Percentiles rank a stretch among this genome's conserved stretches.
Evolutionary conservation across 2,329 filamentous ascomycete genomes (phyloP).

Genomic region (Fusarium sarcochroum): DNA sequence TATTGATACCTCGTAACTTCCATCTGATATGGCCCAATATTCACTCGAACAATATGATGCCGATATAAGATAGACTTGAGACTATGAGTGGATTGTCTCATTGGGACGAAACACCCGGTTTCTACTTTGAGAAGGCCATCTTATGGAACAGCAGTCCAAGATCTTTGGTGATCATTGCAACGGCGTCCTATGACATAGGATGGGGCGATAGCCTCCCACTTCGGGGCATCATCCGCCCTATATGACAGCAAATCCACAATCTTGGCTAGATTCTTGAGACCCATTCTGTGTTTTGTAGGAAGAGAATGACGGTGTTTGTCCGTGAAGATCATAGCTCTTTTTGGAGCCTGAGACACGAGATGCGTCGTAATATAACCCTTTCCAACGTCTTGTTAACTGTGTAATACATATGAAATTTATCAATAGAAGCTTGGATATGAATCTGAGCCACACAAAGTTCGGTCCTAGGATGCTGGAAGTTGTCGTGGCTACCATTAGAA

Average conservation of each 20-base stretch:
- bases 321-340: background rate
- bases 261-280: background rate
- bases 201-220: background rate
- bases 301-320: background rate
- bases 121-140: background rate
- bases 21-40: slow-evolving; percentile 8
- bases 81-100: background rate
- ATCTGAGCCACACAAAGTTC: background rate
- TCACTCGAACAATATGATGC: background rate
- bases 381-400: background rate
- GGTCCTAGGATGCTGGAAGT: background rate
- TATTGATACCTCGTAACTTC: background rate
- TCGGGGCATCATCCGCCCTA: background rate
- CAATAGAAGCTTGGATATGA: background rate
- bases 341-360: background rate
- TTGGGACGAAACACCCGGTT: background rate
- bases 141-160: background rate
- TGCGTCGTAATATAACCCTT: slow-evolving; percentile 1
- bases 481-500: background rate
- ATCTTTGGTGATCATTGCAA: background rate
- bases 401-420: background rate
- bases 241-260: background rate
- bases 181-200: background rate
- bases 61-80: background rate
- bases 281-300: background rate